Evolutionary conservation across 345 rosid species (phyloP).

Genomic region (Gossypium herbaceum): DNA sequence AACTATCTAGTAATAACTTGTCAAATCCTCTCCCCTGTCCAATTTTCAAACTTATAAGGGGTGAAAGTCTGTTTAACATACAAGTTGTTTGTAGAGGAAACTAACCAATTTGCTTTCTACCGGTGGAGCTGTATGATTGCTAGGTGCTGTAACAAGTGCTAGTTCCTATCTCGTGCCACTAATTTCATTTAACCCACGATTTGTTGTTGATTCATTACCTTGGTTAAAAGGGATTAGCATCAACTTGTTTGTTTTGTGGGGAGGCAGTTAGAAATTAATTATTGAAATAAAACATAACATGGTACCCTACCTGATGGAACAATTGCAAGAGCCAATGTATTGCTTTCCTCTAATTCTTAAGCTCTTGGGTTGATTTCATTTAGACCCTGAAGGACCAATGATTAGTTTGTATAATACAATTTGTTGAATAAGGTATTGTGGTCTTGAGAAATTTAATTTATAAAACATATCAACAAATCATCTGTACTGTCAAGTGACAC

Average conservation of each 20-base stretch:
- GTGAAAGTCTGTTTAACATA: neutral
- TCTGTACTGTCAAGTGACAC: constrained; percentile 42
- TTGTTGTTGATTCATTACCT: constrained; percentile 48
- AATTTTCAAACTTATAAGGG: neutral
- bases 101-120: constrained; percentile 56
- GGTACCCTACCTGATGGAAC: constrained; percentile 49
- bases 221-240: neutral
- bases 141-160: constrained; percentile 76
- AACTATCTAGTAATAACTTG: constrained; percentile 74
- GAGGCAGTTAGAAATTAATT: no score
- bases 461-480: constrained; percentile 59
- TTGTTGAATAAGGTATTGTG: neutral
- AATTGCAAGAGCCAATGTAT: constrained; percentile 92
- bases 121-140: constrained; percentile 32
- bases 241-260: no score
- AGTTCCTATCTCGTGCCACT: constrained; percentile 88
- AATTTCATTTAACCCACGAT: constrained; percentile 45
- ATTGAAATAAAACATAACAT: no score
- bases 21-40: constrained; percentile 86
- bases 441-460: neutral
- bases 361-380: constrained; percentile 71
- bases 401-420: neutral
- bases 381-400: constrained; percentile 48
- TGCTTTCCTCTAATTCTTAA: constrained; percentile 67
- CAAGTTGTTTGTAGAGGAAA: neutral